Conservation (phyloP, 2,329 filamentous ascomycete species). For the Penicillium sp. region DNA sequence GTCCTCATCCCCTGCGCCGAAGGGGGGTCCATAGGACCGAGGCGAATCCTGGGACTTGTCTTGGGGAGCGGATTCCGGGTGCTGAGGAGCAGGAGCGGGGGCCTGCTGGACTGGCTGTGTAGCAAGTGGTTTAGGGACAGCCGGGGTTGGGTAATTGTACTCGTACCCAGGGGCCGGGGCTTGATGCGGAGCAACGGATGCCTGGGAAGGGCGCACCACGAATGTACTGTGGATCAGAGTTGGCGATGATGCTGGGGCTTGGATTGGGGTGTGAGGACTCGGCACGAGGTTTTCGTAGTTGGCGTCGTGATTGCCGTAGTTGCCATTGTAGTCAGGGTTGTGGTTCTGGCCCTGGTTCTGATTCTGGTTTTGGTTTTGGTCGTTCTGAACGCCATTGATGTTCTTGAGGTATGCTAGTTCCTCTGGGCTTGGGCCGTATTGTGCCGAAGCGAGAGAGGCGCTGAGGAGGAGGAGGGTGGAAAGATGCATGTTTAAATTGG, state of each 20-base stretch:
- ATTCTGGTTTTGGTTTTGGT: background rate
- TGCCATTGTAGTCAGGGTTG: background rate
- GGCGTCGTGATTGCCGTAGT: background rate
- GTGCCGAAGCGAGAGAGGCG: slow-evolving; percentile 15
- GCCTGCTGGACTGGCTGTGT: background rate
- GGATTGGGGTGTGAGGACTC: background rate
- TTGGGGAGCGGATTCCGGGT: background rate
- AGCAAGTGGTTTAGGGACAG: background rate
- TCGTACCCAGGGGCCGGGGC: background rate
- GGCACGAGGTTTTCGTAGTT: background rate
- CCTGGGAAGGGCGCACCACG: background rate
- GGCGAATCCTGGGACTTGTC: too few species aligned
- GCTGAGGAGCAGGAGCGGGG: background rate
- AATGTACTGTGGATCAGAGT: background rate
- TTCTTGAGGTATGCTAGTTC: background rate
- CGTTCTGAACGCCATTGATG: background rate
- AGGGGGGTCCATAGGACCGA: background rate
- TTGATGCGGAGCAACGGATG: background rate
- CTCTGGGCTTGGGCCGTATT: background rate
- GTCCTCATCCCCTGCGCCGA: background rate
- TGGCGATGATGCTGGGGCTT: background rate
- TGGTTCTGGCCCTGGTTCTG: background rate
- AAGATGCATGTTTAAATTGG: slow-evolving; percentile 17
- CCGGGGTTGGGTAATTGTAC: background rate
- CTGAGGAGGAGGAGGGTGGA: slow-evolving; percentile 14